phyloP scores from a whole-genome alignment of 2,329 filamentous ascomycete genomes.

The Chaetothyriales sp. region DNA sequence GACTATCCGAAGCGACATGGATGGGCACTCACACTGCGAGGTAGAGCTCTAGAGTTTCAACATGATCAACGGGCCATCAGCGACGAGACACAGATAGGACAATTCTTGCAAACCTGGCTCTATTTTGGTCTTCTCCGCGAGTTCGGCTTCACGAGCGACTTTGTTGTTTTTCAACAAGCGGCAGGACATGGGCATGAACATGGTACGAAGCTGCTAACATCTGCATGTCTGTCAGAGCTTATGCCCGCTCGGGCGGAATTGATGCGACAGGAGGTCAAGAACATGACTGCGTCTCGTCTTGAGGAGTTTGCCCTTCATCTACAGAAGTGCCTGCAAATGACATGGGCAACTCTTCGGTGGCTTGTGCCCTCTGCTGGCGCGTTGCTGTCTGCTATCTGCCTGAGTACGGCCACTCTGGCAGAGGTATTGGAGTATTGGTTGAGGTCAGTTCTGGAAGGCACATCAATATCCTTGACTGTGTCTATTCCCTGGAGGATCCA shows the following conservation, averaged over 20 bases:
- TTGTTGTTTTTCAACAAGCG: too few species aligned
- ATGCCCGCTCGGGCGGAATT: not conserved
- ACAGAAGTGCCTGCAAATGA: too few species aligned
- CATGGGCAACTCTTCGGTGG: too few species aligned
- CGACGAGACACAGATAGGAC: not conserved
- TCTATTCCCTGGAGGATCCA: not conserved
- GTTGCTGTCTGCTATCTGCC: too few species aligned
- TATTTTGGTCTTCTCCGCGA: constrained; percentile 4
- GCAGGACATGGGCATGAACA: not conserved
- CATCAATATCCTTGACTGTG: too few species aligned
- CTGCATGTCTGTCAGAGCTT: constrained; percentile 1
- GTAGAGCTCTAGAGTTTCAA: not conserved
- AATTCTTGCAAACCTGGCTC: constrained; percentile 5
- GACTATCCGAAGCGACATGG: not conserved
- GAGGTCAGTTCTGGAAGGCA: too few species aligned
- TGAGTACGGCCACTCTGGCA: too few species aligned
- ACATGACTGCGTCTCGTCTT: too few species aligned
- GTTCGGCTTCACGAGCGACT: not conserved
- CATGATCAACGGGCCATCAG: not conserved
- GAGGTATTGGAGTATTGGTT: too few species aligned
- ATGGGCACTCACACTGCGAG: not conserved
- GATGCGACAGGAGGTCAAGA: too few species aligned
- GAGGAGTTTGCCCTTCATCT: too few species aligned
- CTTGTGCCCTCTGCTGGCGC: too few species aligned
- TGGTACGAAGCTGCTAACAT: not conserved